Evolutionary conservation across 148 eudicot species (phyloP).

Genomic region (Vaccinium vitisidaea): DNA sequence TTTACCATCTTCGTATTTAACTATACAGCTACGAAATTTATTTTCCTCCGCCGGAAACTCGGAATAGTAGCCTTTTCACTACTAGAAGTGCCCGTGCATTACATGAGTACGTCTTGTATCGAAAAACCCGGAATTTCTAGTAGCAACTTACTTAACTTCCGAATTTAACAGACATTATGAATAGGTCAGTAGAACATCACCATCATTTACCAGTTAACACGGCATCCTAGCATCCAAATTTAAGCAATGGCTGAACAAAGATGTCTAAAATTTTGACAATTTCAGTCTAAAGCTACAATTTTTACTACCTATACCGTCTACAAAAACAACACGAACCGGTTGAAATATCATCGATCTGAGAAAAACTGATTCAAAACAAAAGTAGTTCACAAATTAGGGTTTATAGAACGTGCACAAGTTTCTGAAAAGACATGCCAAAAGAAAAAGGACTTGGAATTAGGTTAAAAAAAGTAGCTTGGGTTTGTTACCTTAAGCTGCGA

Average conservation of each 20-base stretch:
- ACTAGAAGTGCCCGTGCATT: neutral
- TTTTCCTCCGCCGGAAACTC: neutral
- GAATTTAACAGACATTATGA: neutral
- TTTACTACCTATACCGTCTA: too few relatives aligned
- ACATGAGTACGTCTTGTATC: neutral
- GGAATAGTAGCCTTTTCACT: neutral
- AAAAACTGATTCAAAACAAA: neutral
- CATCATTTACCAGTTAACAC: neutral
- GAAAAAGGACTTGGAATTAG: neutral
- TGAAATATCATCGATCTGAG: neutral
- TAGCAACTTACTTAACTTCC: neutral
- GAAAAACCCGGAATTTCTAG: neutral
- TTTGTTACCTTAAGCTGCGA: conserved; percentile 43
- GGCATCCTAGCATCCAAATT: neutral
- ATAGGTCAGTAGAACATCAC: neutral
- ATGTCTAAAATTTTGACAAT: neutral
- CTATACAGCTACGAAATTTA: neutral
- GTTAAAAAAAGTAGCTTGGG: neutral
- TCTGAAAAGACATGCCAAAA: neutral
- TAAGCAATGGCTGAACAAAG: neutral
- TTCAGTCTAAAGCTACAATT: too few relatives aligned
- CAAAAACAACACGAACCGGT: neutral
- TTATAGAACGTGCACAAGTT: neutral
- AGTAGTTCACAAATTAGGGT: neutral
- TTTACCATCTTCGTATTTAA: neutral